Evolutionary conservation across 306 rosid species (phyloP), one percentile per base, ranked within the genome.

Genomic region (Prunus salicina): DNA sequence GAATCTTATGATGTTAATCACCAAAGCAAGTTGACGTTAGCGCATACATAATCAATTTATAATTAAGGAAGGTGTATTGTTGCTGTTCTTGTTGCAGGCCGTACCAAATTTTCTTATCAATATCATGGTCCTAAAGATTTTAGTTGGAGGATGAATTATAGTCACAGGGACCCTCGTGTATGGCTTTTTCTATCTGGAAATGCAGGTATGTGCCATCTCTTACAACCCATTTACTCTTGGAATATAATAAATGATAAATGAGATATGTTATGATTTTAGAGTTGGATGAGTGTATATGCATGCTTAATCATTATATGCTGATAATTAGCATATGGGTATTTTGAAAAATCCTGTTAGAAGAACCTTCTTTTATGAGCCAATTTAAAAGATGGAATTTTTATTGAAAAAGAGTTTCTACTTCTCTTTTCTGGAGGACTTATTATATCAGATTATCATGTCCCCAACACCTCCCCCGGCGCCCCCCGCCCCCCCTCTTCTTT

Each of bases 111-210:
- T 75, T 73, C 46, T 38, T 38, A 38, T 38, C 43, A 38, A 38
- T 38, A 38, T 16, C 30, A 55, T 60, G 81, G 47, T 72, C 32
- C 68, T 32, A 79, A 86, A 32, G 80, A 58, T 69, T 56, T 57
- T 71, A 79, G 68, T 78, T 71, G 87, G 86, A 87, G 87, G 73
- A 46, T 65, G 52, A 64, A 83, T 80, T 62, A 28, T 14, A 62
- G n/a, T 41, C 80, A 68, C 34, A 66, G 75, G 74, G 85, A 84
- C 82, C 84, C 82, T 76, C 80, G 67, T 63, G 72, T 85, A 12
- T 89, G 91, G 93, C 49, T 69, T 63, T 53, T 81, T 70, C 67
- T 75, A 49, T 70, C 67, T 43, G 77, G 67, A 10, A 81, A 64
- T 76, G 73, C 84, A 61, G 84, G 84, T 81, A 24, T 28, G 1